Evolutionary conservation across 1,284 basidiomycete species (phyloP).

Genomic region (Ceratobasidium sp.): DNA sequence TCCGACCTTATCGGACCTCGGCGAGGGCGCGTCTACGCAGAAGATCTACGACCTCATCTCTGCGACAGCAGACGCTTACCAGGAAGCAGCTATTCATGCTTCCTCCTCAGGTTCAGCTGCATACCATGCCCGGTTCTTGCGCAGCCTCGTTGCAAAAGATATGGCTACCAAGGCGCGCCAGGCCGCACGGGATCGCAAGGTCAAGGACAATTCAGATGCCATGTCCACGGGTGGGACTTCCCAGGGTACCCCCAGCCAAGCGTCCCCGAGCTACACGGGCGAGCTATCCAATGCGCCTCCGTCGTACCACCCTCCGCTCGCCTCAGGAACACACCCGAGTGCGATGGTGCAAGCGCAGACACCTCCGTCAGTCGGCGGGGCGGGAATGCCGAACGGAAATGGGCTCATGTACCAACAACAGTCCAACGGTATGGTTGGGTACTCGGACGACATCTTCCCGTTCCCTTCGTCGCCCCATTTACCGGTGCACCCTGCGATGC

Average conservation of each 20-base stretch:
- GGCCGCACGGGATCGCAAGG: constrained; percentile 55
- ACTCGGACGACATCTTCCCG: constrained; percentile 53
- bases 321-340: constrained; percentile 10
- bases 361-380: neutral
- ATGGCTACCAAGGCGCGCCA: constrained; percentile 60
- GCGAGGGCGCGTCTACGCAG: constrained; percentile 62
- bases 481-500: constrained; percentile 53
- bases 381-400: constrained; percentile 22
- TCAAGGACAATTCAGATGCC: constrained; percentile 35
- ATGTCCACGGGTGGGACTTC: constrained; percentile 42
- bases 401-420: constrained; percentile 40
- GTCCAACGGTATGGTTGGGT: constrained; percentile 50
- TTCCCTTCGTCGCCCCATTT: constrained; percentile 59
- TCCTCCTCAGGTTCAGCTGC: constrained; percentile 60
- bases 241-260: constrained; percentile 19
- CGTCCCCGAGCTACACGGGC: constrained; percentile 27
- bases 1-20: constrained; percentile 57
- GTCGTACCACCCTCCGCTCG: constrained; percentile 40
- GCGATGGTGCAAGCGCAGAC: constrained; percentile 1
- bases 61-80: constrained; percentile 76
- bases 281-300: constrained; percentile 33
- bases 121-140: constrained; percentile 79
- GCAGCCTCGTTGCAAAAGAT: constrained; percentile 72
- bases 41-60: constrained; percentile 72
- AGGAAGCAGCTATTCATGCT: constrained; percentile 64